phyloP scores from a whole-genome alignment of 345 rosid genomes.

The Brassica incana region DNA sequence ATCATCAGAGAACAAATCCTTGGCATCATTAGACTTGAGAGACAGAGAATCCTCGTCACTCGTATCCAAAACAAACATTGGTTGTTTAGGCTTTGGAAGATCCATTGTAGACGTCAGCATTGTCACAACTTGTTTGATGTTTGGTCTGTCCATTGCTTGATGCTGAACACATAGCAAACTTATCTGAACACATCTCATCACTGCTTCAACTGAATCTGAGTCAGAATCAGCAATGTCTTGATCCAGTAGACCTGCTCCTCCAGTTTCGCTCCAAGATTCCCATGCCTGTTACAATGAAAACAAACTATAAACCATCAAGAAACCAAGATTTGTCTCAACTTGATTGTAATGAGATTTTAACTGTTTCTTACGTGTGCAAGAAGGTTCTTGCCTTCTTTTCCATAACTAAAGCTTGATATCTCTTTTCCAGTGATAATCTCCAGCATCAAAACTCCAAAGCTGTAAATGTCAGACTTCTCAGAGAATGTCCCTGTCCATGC shows the following conservation, averaged over 20 bases:
- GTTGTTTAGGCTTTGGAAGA: not conserved
- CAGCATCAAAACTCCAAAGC: not conserved
- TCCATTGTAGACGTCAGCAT: not conserved
- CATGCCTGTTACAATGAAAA: not conserved
- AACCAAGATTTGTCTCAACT: not conserved
- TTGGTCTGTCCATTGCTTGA: not conserved
- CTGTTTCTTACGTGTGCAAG: not conserved
- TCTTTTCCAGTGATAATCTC: not conserved
- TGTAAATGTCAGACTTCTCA: slow-evolving; percentile 25
- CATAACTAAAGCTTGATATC: not conserved
- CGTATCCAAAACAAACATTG: not conserved
- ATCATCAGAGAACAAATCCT: not conserved
- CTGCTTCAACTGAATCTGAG: not conserved
- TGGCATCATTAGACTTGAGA: not conserved
- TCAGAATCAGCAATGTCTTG: not conserved
- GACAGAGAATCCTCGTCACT: not conserved
- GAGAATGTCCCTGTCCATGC: slow-evolving; percentile 48
- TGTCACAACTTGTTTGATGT: not conserved
- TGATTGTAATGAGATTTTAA: not conserved
- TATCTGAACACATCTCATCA: not conserved
- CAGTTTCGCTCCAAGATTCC: not conserved
- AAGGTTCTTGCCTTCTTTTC: not conserved
- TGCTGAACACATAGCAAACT: not conserved
- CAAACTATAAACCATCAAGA: not conserved
- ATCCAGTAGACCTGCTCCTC: not conserved